Conservation (phyloP, 2,329 filamentous ascomycete genomes). For the Nigrospora osmanthi region DNA sequence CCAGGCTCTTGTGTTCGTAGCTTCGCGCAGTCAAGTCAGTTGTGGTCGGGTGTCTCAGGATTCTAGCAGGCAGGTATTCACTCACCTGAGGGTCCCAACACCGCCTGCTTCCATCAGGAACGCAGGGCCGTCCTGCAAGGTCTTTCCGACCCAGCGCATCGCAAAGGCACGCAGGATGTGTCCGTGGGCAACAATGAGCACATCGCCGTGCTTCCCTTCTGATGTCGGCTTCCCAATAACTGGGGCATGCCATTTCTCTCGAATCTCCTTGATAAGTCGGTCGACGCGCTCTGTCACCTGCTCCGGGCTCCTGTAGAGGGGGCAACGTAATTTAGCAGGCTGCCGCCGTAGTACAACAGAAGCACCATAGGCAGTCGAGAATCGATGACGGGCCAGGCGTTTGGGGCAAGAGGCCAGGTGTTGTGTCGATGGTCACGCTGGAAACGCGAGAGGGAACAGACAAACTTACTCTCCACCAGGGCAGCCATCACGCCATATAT, state of each 20-base stretch:
- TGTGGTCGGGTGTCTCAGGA: slow-evolving; percentile 2
- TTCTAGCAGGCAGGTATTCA: neutral
- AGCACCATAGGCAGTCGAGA: too few species aligned
- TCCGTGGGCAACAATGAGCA: slow-evolving; percentile 79
- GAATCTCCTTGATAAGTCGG: slow-evolving; percentile 66
- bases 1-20: slow-evolving; percentile 71
- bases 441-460: neutral
- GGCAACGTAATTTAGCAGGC: neutral
- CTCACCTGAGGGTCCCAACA: slow-evolving; percentile 68
- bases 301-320: slow-evolving; percentile 48
- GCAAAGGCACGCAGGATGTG: slow-evolving; percentile 86
- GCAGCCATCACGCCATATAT: slow-evolving; percentile 88
- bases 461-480: slow-evolving; percentile 70
- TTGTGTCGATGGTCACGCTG: neutral
- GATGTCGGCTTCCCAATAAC: slow-evolving; percentile 47
- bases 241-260: slow-evolving; percentile 54
- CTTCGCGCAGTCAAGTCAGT: slow-evolving; percentile 26
- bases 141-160: slow-evolving; percentile 73
- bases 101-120: slow-evolving; percentile 87
- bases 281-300: slow-evolving; percentile 70
- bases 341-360: too few species aligned
- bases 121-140: slow-evolving; percentile 65
- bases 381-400: too few species aligned
- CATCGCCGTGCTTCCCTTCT: slow-evolving; percentile 47
- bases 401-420: too few species aligned